Base-by-base conservation (phyloP, 2,329 filamentous ascomycete species). In the Mycosphaerella arachidis region DNA sequence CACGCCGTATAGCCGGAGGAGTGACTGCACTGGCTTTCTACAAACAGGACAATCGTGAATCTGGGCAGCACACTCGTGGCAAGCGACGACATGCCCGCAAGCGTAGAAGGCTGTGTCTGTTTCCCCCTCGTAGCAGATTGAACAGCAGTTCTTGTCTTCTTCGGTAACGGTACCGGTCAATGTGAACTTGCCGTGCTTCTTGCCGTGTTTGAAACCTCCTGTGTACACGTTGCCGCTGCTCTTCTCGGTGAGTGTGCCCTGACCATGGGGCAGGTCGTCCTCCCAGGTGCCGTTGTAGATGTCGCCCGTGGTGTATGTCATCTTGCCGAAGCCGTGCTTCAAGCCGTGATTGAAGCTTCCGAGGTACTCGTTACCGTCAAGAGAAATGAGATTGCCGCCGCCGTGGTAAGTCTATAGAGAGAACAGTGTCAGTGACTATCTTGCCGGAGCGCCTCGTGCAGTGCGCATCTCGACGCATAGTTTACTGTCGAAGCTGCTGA, bases 201-300 rank as follows among this genome's bases (percentile, higher is more conserved):
- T 84, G 64, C 84, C 83, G 57, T 83, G 78, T 65, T 81, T 79
- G 77, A 84, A 87, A 20, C 82, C 83, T 29, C 85, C 85, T 13
- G 82, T 80, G 63, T 84, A 86, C 46, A 82, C 82, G 68, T 86
- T 86, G 51, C 83, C 83, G 51, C 79, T 76, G 30, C 18, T 24
- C 33, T 76, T 77, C 65, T 86, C 82, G 33, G 82, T 75, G 59
- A 82, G 82, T 1, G 79, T 83, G 31, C 84, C 84, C 27, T 82
- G 78, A 4, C 84, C 84, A 63, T 86, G 80, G 58, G 84, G 81
- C 65, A 82, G 80, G 65, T 91, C 89, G 62, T 91, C 86, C 37
- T 76, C 77, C 72, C 86, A 83, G 58, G 88, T 70, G 46, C 79
- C 79, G 18, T 75, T 74, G 66, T 81, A 85, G 60, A 88, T 82